Evolutionary conservation across 495 filamentous ascomycete species (phyloP), one percentile per base, ranked within the genome.

Genomic region (Clavariopsis aquatica): DNA sequence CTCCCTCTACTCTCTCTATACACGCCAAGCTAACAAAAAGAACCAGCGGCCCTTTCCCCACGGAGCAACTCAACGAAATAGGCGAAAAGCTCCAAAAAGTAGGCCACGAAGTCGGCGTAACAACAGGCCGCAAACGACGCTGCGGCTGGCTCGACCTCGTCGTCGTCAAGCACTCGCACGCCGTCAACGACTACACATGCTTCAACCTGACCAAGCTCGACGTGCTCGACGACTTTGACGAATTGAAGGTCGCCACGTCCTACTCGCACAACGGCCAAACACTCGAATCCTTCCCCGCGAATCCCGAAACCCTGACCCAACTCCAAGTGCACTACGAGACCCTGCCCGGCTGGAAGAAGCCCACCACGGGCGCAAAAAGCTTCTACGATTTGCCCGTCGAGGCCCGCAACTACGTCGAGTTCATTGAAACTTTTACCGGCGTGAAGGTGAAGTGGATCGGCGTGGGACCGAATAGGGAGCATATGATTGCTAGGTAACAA

Each of bases 91-190:
- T 90, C 52, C 88, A 90, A 73, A 60, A 63, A 47, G 74, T 85
- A 34, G 88, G 88, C 34, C 76, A 76, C 29, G 88, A 91, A 77
- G 87, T 86, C 73, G 92, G 91, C 62, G 89, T 89, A 34, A 96
- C 88, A 46, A 96, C 92, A 23, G 92, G 93, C 61, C 85, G 93
- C 56, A 84, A 78, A 67, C 87, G 93, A 22, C 84, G 92, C 49
- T 96, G 92, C 72, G 93, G 92, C 27, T 96, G 90, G 91, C 82
- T 96, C 41, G 92, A 97, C 72, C 82, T 96, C 7, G 87, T 93
- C n/a, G 80, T 94, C n/a, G 75, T 90, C 60, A 88, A 90, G 69
- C 91, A 92, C 80, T 90, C 69, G 19, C 61, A 71, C 63, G 61
- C 54, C 46, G 68, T 72, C 60, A 78, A 78, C 63, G 70, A 74